Evolutionary conservation across 2,329 filamentous ascomycete genomes (phyloP), one percentile per base, ranked within the genome.

Genomic region (Apiospora kogelbergensis): DNA sequence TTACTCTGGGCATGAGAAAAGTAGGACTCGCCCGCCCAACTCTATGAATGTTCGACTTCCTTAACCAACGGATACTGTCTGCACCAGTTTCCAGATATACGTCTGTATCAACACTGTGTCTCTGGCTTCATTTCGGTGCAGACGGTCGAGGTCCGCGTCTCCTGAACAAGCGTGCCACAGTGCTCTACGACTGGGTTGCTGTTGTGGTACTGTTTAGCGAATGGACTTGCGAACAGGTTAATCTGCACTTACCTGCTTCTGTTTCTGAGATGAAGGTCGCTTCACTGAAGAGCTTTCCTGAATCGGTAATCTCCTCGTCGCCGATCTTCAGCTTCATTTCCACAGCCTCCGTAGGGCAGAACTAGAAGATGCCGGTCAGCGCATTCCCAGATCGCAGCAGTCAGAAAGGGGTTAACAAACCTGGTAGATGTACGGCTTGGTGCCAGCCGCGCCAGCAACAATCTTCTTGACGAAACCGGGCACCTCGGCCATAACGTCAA

Each of bases 391-490:
- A 11, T 9, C 22, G 24, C 20, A 42, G 26, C 0, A 17, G 24
- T 11, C 7, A 26, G n/a, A 15, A 33, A 33, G 79, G 86, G 73
- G 4, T 11, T 30, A 33, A 24, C 66, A n/a, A 81, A 95, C 93
- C 87, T 97, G 96, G 83, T 98, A 99, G 76, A 99, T 98, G 81
- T 98, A 99, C 6, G 96, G 96, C 84, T 94, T 96, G 37, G 96
- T 97, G 71, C 96, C 96, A 3, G 91, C 94, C 15, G 95, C 93
- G 72, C 89, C 91, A 57, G 93, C 93, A 33, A 97, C 94, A 78
- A 99, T 94, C 75, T 90, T 90, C 88, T 99, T 99, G 80, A 99
- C 91, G 76, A 99, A 97, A 40, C 92, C 93, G 3, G 96, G 96
- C 44, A 99, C 92, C 81, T 99, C 95, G 30, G 93, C 94, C 94